A percentile compares a stretch with the other conserved stretches of the same genome.
These are phyloP conservation scores for Globisporangium takayamanum DNA, from an alignment of 352 stramenopile species.

Conservation along the genomic window DNA sequence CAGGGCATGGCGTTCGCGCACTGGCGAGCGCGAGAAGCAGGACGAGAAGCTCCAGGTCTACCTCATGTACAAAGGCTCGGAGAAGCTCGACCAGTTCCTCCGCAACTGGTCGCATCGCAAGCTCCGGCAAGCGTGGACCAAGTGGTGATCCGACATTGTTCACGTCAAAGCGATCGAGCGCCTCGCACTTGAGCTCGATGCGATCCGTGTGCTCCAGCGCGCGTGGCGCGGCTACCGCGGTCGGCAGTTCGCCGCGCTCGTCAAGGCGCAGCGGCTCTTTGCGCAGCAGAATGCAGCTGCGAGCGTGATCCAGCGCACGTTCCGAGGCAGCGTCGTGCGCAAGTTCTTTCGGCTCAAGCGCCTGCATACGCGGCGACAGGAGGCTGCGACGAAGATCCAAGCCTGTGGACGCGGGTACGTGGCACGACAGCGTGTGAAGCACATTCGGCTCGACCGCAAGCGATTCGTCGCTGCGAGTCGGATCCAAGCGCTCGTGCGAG, in stretches of 20 bases:
- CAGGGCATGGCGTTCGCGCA: slow-evolving; percentile 53
- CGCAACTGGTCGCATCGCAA: slow-evolving; percentile 67
- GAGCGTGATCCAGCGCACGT: slow-evolving; percentile 51
- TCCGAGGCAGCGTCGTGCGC: slow-evolving; percentile 46
- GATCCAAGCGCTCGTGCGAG: slow-evolving; percentile 56
- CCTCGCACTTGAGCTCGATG: slow-evolving; percentile 34
- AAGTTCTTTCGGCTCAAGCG: slow-evolving; percentile 61
- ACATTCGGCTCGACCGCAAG: slow-evolving; percentile 17
- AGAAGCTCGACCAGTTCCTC: slow-evolving; percentile 67
- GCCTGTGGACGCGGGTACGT: slow-evolving; percentile 35
- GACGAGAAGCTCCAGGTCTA: slow-evolving; percentile 69
- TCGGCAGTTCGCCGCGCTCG: slow-evolving; percentile 34
- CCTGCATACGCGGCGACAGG: slow-evolving; percentile 28
- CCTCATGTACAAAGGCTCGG: slow-evolving; percentile 72
- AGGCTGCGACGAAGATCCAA: slow-evolving; percentile 50
- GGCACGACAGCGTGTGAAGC: slow-evolving; percentile 18
- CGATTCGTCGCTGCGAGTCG: slow-evolving; percentile 34
- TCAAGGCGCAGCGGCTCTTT: slow-evolving; percentile 38
- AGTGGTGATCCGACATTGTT: slow-evolving; percentile 55
- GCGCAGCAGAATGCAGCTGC: slow-evolving; percentile 33
- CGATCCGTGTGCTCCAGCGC: slow-evolving; percentile 54
- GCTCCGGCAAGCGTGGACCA: slow-evolving; percentile 56
- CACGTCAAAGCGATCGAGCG: slow-evolving; percentile 48
- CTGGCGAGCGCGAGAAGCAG: slow-evolving; percentile 64
- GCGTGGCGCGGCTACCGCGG: slow-evolving; percentile 45